A percentile compares a stretch with the other conserved stretches of the same genome.
Evolutionary conservation across 352 stramenopile species (phyloP).

Genomic region (Globisporangium splendens): DNA sequence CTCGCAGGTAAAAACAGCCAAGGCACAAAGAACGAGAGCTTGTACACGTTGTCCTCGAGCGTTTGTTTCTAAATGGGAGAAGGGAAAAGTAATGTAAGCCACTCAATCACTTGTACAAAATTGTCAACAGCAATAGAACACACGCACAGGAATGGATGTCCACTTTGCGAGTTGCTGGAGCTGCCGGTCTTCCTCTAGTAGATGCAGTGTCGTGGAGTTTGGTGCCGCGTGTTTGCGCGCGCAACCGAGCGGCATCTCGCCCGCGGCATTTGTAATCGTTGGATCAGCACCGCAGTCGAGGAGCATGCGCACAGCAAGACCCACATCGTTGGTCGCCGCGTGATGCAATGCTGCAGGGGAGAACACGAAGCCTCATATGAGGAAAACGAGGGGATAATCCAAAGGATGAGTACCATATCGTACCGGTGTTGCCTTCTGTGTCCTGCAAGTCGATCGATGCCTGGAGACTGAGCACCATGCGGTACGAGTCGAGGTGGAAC

Average conservation of each 20-base stretch:
- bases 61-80: slow-evolving; percentile 36
- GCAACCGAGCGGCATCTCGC: slow-evolving; percentile 48
- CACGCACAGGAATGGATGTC: slow-evolving; percentile 36
- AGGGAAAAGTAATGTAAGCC: not conserved
- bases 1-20: slow-evolving; percentile 54
- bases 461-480: slow-evolving; percentile 76
- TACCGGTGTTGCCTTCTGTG: slow-evolving; percentile 66
- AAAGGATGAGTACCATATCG: not conserved
- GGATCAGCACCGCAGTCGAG: slow-evolving; percentile 53
- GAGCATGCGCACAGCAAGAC: slow-evolving; percentile 63
- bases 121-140: too few relatives aligned
- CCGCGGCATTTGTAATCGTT: slow-evolving; percentile 35
- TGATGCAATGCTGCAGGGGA: slow-evolving; percentile 49
- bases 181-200: slow-evolving; percentile 55
- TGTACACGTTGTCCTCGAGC: slow-evolving; percentile 64
- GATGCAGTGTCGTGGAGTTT: slow-evolving; percentile 33
- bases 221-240: slow-evolving; percentile 29
- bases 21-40: slow-evolving; percentile 70
- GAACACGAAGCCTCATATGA: not conserved
- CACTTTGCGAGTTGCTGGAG: slow-evolving; percentile 37
- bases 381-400: not conserved
- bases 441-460: slow-evolving; percentile 52
- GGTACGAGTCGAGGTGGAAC: slow-evolving; percentile 79
- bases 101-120: not conserved
- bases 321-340: slow-evolving; percentile 56